Evolutionary conservation across 2,329 filamentous ascomycete genomes (phyloP), one percentile per base, ranked within the genome.

Genomic region (Lasiodiplodia sp.): DNA sequence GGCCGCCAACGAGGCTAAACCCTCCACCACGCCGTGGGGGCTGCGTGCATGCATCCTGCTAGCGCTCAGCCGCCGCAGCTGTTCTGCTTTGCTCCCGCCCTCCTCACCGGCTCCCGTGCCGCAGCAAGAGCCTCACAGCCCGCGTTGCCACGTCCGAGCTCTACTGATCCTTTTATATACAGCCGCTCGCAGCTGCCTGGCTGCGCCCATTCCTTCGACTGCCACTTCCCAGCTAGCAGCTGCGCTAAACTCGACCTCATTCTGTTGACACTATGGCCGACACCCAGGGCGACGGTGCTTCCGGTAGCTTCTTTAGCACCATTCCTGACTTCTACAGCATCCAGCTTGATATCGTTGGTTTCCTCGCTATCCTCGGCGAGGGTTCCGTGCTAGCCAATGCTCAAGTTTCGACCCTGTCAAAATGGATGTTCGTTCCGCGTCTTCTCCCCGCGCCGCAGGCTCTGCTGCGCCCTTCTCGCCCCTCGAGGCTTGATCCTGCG

Each of bases 341-440:
- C 63, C 84, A 86, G 72, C 81, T 87, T 58, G 85, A 87, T 72
- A 86, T 87, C 58, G 85, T 87, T 69, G 85, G 85, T 74, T 86
- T 86, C 73, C 82, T 86, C n/a, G 84, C 84, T 68, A 83, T 86
- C 70, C 75, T 86, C 34, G 84, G 84, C 56, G 84, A 86, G 74
- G 83, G 83, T 76, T 84, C 81, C 58, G 80, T 86, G 25, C 76
- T 83, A 7, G 81, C 83, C 52, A 85, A 84, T 71, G 83, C 84
- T 21, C 83, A 85, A 73, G 83, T 86, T 25, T 80, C 83, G 5
- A 83, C 83, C 0, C 77, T 86, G 5, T 85, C 84, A 12, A 78
- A 75, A 73, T 82, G 84, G 73, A 83, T 83, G 71, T 84, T 82
- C 70, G 75, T 86, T 7, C 84, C 84, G 44, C 80, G 84, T 49